phyloP scores from a whole-genome alignment of 176 grass and related monocot species.

The Aegilops speltoides region DNA sequence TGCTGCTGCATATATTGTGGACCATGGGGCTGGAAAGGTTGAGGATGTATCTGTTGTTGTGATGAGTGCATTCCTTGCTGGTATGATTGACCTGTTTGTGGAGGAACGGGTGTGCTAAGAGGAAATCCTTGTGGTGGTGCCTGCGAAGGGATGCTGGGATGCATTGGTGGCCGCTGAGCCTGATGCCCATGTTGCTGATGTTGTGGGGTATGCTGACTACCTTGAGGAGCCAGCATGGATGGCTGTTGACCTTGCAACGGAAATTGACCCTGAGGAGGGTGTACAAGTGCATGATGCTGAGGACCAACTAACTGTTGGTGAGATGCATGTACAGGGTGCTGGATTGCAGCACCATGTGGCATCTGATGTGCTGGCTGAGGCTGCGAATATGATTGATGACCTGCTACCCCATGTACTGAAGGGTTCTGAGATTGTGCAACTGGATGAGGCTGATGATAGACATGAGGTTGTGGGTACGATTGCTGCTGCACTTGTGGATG shows the following conservation, averaged over 20 bases:
- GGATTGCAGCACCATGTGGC: slow-evolving; percentile 41
- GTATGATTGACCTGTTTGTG: slow-evolving; percentile 49
- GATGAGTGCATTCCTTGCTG: slow-evolving; percentile 50
- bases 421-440: slow-evolving; percentile 54
- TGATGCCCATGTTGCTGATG: slow-evolving; percentile 56
- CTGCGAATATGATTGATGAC: slow-evolving; percentile 55
- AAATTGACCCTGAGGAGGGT: slow-evolving; percentile 46
- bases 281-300: slow-evolving; percentile 41
- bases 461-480: slow-evolving; percentile 53
- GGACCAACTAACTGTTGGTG: slow-evolving; percentile 50
- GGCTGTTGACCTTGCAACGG: slow-evolving; percentile 46
- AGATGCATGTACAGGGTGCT: slow-evolving; percentile 33
- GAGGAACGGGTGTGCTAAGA: slow-evolving; percentile 26
- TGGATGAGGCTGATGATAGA: slow-evolving; percentile 44
- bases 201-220: slow-evolving; percentile 42
- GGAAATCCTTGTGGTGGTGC: slow-evolving; percentile 49
- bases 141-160: slow-evolving; percentile 51
- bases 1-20: slow-evolving; percentile 43
- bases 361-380: slow-evolving; percentile 48
- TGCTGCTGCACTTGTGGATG: slow-evolving; percentile 46
- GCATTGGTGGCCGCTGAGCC: slow-evolving; percentile 30
- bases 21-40: slow-evolving; percentile 39
- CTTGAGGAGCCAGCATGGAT: slow-evolving; percentile 46
- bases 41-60: slow-evolving; percentile 47
- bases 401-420: slow-evolving; percentile 31